Evolutionary conservation across 768 basidiomycete genomes (phyloP).

Genomic region (Trametes punicea): DNA sequence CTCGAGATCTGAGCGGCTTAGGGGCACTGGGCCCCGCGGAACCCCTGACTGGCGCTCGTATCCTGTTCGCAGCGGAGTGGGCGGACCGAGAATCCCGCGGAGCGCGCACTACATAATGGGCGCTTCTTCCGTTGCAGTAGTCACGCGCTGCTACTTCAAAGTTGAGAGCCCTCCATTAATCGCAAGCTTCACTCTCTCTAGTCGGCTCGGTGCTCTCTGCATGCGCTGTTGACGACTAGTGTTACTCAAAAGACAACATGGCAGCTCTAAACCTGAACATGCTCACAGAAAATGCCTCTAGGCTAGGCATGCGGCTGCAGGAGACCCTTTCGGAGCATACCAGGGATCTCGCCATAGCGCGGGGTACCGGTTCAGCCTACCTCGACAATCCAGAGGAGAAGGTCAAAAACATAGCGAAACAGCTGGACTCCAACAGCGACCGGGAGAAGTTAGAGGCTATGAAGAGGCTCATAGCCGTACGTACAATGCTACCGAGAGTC

Average conservation of each 20-base stretch:
- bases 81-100: neutral
- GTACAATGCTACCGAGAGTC: constrained; percentile 28
- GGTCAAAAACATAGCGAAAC: constrained; percentile 74
- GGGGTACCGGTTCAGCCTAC: constrained; percentile 53
- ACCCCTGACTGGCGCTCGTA: neutral
- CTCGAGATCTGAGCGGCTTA: no score
- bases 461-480: constrained; percentile 90
- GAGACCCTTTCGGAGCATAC: constrained; percentile 82
- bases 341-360: constrained; percentile 61
- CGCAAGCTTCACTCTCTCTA: neutral
- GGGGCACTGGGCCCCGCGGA: no score
- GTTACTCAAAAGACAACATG: constrained; percentile 1
- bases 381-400: constrained; percentile 78
- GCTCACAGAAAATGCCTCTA: constrained; percentile 79
- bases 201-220: neutral
- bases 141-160: neutral
- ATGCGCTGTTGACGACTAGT: neutral
- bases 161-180: neutral
- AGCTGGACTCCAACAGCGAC: constrained; percentile 87
- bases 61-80: neutral
- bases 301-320: constrained; percentile 78
- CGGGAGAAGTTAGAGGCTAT: constrained; percentile 92
- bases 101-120: constrained; percentile 5
- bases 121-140: neutral
- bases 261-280: constrained; percentile 28